These are phyloP conservation scores for Heterobasidion occidentale DNA, from an alignment of 1,284 basidiomycete genomes.

Conservation along the genomic window DNA sequence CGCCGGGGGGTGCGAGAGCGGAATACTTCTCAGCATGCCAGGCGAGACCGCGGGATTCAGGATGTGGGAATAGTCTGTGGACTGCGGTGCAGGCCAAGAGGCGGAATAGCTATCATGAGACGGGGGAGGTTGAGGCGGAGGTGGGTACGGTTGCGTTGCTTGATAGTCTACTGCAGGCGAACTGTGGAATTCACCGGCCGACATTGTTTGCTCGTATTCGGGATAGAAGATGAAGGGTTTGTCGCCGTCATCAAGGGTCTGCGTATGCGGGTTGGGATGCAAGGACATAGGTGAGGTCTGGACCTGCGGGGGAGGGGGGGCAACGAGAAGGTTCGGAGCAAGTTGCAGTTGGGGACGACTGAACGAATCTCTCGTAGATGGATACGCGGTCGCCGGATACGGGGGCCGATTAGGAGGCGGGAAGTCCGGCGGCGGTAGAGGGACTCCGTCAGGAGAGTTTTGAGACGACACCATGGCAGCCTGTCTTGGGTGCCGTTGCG, in stretches of 20 bases:
- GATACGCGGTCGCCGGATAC: neutral
- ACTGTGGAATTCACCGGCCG: neutral
- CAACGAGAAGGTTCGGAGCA: neutral
- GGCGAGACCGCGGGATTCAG: slow-evolving; percentile 10
- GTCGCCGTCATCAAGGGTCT: slow-evolving; percentile 8
- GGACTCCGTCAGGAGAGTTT: neutral
- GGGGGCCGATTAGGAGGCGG: neutral
- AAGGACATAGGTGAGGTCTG: neutral
- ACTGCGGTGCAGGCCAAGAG: slow-evolving; percentile 4
- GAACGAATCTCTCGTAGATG: neutral
- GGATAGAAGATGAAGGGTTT: slow-evolving; percentile 15
- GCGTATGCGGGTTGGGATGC: neutral
- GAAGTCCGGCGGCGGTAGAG: neutral
- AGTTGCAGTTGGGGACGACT: neutral
- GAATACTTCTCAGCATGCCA: slow-evolving; percentile 5
- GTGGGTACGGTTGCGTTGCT: neutral
- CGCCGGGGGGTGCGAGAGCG: neutral
- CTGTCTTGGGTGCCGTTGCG: neutral
- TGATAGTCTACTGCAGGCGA: slow-evolving; percentile 2
- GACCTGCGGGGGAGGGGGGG: neutral
- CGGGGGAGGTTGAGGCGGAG: neutral
- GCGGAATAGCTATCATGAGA: neutral
- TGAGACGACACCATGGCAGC: neutral
- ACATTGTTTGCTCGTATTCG: slow-evolving; percentile 10
- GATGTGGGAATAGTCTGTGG: slow-evolving; percentile 8